These are phyloP conservation scores for Trichopus zeylanicus DNA, from an alignment of 116 monocot species.

Conservation along the genomic window DNA sequence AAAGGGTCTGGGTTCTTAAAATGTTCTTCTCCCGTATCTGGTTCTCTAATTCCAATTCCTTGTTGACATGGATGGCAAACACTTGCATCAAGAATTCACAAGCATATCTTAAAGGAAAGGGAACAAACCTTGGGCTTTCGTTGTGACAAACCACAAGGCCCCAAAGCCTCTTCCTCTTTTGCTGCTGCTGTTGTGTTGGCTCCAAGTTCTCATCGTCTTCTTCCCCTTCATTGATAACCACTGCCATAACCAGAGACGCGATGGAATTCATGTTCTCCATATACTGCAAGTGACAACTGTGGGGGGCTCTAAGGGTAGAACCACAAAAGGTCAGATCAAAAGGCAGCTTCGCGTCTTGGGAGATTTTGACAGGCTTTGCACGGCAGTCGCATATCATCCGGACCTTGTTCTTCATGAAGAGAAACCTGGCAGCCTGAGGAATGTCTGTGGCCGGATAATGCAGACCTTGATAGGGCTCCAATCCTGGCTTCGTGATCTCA, in stretches of 20 bases:
- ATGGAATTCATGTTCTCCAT: constrained; percentile 96
- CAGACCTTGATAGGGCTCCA: constrained; percentile 72
- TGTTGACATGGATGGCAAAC: constrained; percentile 80
- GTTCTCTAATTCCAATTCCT: constrained; percentile 78
- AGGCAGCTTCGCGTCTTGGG: constrained; percentile 50
- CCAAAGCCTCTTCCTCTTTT: constrained; percentile 66
- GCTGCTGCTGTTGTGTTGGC: constrained; percentile 21
- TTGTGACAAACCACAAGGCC: constrained; percentile 86
- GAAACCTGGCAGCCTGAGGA: constrained; percentile 78
- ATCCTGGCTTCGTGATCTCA: constrained; percentile 60
- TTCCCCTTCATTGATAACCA: constrained; percentile 63
- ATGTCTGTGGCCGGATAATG: constrained; percentile 93
- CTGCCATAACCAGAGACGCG: constrained; percentile 78
- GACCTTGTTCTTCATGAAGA: constrained; percentile 87
- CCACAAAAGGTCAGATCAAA: constrained; percentile 55
- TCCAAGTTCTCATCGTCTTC: constrained; percentile 25
- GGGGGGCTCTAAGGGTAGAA: constrained; percentile 74
- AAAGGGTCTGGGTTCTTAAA: constrained; percentile 55
- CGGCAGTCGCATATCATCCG: constrained; percentile 91
- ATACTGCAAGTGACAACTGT: constrained; percentile 80
- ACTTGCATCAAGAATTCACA: constrained; percentile 87
- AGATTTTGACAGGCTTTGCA: constrained; percentile 46
- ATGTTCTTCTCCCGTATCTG: constrained; percentile 77
- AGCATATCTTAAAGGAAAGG: constrained; percentile 83
- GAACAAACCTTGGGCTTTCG: constrained; percentile 72